Conservation (phyloP, 2,329 filamentous ascomycete species). For the Aspergillus neotritici region DNA sequence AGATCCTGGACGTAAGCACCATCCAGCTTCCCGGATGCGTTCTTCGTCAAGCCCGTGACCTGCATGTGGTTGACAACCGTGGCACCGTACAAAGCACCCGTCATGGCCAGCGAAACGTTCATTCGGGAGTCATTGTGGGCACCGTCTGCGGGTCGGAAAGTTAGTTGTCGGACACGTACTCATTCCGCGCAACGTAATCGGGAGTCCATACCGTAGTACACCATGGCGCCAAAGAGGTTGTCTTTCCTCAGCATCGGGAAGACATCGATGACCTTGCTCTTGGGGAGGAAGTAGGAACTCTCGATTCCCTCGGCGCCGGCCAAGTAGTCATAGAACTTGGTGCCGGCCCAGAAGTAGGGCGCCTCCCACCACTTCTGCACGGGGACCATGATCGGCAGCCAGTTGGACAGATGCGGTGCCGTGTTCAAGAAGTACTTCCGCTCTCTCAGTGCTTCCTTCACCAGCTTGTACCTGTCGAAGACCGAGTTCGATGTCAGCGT, state of each 20-base stretch:
- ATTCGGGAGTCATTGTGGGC: slow-evolving; percentile 89
- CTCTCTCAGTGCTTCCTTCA: slow-evolving; percentile 75
- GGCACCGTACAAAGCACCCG: slow-evolving; percentile 76
- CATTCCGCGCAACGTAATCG: too few species aligned
- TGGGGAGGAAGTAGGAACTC: slow-evolving; percentile 80
- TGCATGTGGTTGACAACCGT: slow-evolving; percentile 81
- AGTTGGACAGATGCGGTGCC: slow-evolving; percentile 72
- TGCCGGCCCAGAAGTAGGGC: slow-evolving; percentile 65
- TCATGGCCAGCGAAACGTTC: slow-evolving; percentile 85
- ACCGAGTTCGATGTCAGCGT: slow-evolving; percentile 3
- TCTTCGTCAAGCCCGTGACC: slow-evolving; percentile 70
- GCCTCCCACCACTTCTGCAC: slow-evolving; percentile 79
- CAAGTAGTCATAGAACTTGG: slow-evolving; percentile 77
- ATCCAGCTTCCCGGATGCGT: slow-evolving; percentile 64
- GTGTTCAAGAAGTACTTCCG: slow-evolving; percentile 78
- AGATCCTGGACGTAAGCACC: slow-evolving; percentile 70
- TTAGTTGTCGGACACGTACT: slow-evolving; percentile 9
- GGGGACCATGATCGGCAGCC: slow-evolving; percentile 78
- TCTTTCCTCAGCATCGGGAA: slow-evolving; percentile 85
- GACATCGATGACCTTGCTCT: slow-evolving; percentile 77
- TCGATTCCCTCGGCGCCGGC: slow-evolving; percentile 84
- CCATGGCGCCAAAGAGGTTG: slow-evolving; percentile 71
- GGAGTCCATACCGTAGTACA: slow-evolving; percentile 64
- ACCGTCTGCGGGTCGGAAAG: slow-evolving; percentile 55
- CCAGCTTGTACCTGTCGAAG: slow-evolving; percentile 54